These are phyloP conservation scores for Thelephora ganbajun DNA, from an alignment of 768 basidiomycete species.

Conservation along the genomic window DNA sequence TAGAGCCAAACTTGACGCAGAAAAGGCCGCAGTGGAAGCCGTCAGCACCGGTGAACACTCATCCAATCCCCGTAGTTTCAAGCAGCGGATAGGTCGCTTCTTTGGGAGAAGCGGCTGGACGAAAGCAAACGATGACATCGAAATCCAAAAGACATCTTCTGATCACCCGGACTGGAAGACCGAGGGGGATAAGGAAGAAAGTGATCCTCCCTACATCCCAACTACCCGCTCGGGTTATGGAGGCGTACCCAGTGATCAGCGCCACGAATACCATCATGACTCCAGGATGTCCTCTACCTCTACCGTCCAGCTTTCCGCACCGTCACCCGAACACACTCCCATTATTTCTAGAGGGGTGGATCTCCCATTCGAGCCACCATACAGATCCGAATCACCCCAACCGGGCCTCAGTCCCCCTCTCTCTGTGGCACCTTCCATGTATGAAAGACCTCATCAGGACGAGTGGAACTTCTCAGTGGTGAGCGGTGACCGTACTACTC, in stretches of 20 bases:
- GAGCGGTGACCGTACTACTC: conserved; percentile 10
- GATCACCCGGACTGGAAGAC: too few species aligned
- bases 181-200: neutral
- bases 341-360: neutral
- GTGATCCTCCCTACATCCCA: neutral
- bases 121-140: conserved; percentile 19
- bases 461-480: conserved; percentile 2
- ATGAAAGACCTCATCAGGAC: neutral
- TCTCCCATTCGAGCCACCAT: neutral
- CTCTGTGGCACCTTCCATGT: conserved; percentile 1
- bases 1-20: conserved; percentile 12
- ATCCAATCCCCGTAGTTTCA: conserved; percentile 14
- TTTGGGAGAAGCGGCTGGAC: conserved; percentile 23
- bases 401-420: neutral
- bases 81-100: conserved; percentile 14
- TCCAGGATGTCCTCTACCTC: conserved; percentile 3
- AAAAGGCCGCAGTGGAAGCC: conserved; percentile 15
- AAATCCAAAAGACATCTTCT: neutral
- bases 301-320: conserved; percentile 5
- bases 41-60: conserved; percentile 11
- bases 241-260: neutral
- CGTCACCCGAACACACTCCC: neutral
- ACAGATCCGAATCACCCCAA: neutral
- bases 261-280: neutral
- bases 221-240: neutral